Base-by-base conservation (phyloP, 768 basidiomycete species). In the Lyophyllum decastes region DNA sequence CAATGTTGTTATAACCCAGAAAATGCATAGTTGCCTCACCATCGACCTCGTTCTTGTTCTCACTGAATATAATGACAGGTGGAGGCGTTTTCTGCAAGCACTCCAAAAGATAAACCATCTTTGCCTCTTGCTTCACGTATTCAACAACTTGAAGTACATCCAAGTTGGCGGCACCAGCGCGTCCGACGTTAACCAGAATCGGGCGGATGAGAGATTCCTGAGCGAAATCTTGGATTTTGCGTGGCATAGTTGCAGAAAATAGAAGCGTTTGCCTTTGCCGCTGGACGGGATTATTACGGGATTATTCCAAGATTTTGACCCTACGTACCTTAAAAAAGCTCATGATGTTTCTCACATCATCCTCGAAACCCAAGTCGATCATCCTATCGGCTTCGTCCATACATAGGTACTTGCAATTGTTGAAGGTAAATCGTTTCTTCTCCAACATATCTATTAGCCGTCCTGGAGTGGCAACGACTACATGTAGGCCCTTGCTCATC, bases 11-110 rank as follows among this genome's bases (percentile, higher is more conserved):
- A 4, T 38, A 17, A 41, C 22, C 4, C 19, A 22, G 8, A 33
- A 22, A 26, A 19, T 8, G 45, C 57, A 38, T 10, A 21, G n/a
- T n/a, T 22, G 19, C 12, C 83, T 65, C 62, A 95, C 95, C 95
- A 68, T 99, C 97, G n/a, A 99, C 97, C 71, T 99, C 97, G 69
- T 99, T 98, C 81, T 99, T 99, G 77, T 96, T 98, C 70, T 99
- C 97, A 62, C 91, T 94, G 72, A 99, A 99, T 56, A 98, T 84
- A 73, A 98, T 97, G 49, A 96, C 95, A 1, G 97, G 97, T 7
- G 97, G 97, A 0, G 97, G 89, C 0, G 97, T 99, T 77, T 98
- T 99, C 70, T 98, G 97, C 60, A 99, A 73, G 71, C 95, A 98
- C 72, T 99, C 97, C 47, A 99, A 79, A 16, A 98, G 82, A 72